Evolutionary conservation across 345 rosid species (phyloP).

Genomic region (Anastatica hierochuntica): DNA sequence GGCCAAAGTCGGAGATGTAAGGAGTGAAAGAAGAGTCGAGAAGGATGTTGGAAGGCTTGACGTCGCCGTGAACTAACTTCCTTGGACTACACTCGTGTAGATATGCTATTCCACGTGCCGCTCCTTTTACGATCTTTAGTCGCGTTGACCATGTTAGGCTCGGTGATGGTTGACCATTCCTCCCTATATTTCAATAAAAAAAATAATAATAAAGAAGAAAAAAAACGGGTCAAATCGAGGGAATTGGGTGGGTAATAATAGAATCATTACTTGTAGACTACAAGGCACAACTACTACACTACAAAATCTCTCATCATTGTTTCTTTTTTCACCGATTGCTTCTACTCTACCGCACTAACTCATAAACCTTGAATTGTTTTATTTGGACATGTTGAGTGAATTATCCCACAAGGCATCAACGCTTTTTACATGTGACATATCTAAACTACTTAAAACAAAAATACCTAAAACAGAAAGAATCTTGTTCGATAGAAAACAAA

Average conservation of each 20-base stretch:
- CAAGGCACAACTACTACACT: constrained; percentile 10
- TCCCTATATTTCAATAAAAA: constrained; percentile 37
- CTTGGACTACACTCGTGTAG: constrained; percentile 97
- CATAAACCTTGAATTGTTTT: no score
- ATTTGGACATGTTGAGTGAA: no score
- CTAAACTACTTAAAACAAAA: no score
- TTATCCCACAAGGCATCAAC: no score
- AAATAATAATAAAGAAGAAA: not conserved
- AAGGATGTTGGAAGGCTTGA: constrained; percentile 90
- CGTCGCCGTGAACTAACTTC: constrained; percentile 79
- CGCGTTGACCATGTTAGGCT: constrained; percentile 84
- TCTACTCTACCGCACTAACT: no score
- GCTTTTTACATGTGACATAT: no score
- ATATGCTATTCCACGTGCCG: constrained; percentile 89
- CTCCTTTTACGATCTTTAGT: constrained; percentile 69
- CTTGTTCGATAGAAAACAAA: no score
- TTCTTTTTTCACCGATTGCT: not conserved
- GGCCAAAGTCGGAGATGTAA: constrained; percentile 78
- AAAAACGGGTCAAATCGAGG: constrained; percentile 9
- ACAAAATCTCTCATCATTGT: constrained; percentile 1
- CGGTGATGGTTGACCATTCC: constrained; percentile 64
- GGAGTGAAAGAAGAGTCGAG: constrained; percentile 71
- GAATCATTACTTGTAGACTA: constrained; percentile 14
- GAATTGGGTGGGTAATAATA: constrained; percentile 6
- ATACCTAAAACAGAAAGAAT: no score